Evolutionary conservation across 2,329 filamentous ascomycete genomes (phyloP).

Genomic region (Pseudogymnoascus sp.): DNA sequence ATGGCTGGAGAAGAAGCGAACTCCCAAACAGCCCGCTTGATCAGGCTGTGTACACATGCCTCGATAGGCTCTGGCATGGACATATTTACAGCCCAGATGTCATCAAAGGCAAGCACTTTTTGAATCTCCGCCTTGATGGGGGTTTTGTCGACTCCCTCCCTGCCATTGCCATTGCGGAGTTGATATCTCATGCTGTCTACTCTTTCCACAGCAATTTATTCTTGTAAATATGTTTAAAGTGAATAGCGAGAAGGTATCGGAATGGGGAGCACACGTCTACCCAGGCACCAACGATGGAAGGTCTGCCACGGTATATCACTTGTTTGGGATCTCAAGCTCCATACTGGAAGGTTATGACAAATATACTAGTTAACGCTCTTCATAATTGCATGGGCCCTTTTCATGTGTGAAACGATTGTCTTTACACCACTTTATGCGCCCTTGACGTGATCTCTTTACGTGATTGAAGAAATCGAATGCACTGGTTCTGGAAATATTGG

Average conservation of each 20-base stretch:
- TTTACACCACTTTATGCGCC: not conserved
- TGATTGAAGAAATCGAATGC: not conserved
- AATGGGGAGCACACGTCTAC: not conserved
- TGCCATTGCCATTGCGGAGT: not conserved
- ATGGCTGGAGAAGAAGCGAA: conserved; percentile 14
- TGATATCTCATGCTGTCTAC: not conserved
- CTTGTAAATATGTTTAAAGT: not conserved
- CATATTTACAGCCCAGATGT: conserved; percentile 13
- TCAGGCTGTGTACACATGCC: not conserved
- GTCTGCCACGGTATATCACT: not conserved
- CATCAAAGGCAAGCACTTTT: not conserved
- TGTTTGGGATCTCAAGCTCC: not conserved
- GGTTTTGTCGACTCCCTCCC: not conserved
- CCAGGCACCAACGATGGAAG: not conserved
- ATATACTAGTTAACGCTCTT: not conserved
- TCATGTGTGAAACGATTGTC: not conserved
- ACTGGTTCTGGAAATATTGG: not conserved
- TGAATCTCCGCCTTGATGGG: not conserved
- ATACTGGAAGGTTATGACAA: not conserved
- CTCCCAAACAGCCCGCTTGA: not conserved
- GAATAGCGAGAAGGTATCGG: not conserved
- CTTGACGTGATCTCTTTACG: conserved; percentile 4
- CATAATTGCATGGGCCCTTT: not conserved
- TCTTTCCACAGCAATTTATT: not conserved
- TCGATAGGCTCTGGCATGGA: not conserved